Conservation (phyloP, 352 stramenopile species). For the Blastocystis sp. region DNA sequence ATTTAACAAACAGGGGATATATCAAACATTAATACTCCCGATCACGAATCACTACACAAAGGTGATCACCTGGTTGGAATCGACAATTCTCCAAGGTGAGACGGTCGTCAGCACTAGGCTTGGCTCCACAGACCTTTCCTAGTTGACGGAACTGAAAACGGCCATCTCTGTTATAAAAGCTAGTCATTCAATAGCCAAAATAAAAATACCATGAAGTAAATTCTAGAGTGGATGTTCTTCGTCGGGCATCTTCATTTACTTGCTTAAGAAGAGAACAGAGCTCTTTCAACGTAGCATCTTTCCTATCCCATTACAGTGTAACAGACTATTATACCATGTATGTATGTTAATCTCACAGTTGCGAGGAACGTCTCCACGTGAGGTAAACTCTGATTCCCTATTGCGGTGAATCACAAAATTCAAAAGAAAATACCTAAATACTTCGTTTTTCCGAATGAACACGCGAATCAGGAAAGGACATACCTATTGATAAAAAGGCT, state of each 20-base stretch:
- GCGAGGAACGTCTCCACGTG: background rate
- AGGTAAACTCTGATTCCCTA: slow-evolving; percentile 41
- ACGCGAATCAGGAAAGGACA: slow-evolving; percentile 56
- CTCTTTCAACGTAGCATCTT: slow-evolving; percentile 45
- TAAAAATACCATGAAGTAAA: slow-evolving; percentile 32
- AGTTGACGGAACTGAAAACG: slow-evolving; percentile 34
- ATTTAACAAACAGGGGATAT: slow-evolving; percentile 57
- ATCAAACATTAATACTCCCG: background rate
- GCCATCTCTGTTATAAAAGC: background rate
- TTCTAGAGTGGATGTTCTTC: background rate
- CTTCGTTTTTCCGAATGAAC: slow-evolving; percentile 55
- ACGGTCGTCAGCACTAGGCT: background rate
- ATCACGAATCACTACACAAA: slow-evolving; percentile 59
- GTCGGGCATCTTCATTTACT: slow-evolving; percentile 39
- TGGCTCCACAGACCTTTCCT: slow-evolving; percentile 1
- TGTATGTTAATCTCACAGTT: slow-evolving; percentile 59
- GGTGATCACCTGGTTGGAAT: slow-evolving; percentile 46
- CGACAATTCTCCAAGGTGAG: slow-evolving; percentile 4
- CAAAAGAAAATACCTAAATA: background rate
- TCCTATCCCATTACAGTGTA: background rate
- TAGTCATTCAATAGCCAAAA: background rate
- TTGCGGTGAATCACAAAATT: too few species aligned
- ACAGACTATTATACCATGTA: background rate
- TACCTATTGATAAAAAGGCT: background rate
- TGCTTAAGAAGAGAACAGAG: slow-evolving; percentile 34